phyloP scores from a whole-genome alignment of 2,329 filamentous ascomycete genomes.

The Botrytis fragariae region DNA sequence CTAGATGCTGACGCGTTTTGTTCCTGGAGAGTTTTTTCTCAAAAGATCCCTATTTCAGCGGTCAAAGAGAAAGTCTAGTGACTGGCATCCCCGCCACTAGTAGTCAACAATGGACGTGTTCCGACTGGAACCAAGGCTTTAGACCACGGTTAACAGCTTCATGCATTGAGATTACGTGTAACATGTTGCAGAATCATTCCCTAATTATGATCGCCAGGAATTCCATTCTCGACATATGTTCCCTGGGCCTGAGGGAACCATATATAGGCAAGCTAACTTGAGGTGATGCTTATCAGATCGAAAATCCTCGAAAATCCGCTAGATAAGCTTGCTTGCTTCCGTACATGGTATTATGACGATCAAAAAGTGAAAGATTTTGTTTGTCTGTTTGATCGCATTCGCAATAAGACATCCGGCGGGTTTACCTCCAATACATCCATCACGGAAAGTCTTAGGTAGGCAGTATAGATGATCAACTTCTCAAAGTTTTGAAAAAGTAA shows the following conservation, averaged over 20 bases:
- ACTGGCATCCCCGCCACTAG: slow-evolving; percentile 6
- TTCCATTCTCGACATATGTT: not conserved
- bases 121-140: slow-evolving; percentile 4
- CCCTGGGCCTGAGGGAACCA: not conserved
- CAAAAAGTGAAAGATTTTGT: not conserved
- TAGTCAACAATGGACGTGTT: not conserved
- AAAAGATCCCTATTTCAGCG: not conserved
- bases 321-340: not conserved
- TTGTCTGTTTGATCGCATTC: slow-evolving; percentile 3
- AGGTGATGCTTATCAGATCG: slow-evolving; percentile 12
- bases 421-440: not conserved
- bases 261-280: not conserved
- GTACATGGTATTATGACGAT: not conserved
- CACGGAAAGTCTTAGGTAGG: not conserved
- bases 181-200: not conserved
- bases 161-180: slow-evolving; percentile 16
- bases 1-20: slow-evolving; percentile 7
- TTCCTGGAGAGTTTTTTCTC: not conserved
- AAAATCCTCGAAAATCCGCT: not conserved
- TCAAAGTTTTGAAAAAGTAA: not conserved
- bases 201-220: slow-evolving; percentile 4
- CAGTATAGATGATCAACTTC: not conserved
- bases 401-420: not conserved
- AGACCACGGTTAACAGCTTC: not conserved
- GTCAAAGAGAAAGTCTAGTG: not conserved